Evolutionary conservation across 129 eudicot species (phyloP), one percentile per base, ranked within the genome.

Genomic region (Pittosporum tobira): DNA sequence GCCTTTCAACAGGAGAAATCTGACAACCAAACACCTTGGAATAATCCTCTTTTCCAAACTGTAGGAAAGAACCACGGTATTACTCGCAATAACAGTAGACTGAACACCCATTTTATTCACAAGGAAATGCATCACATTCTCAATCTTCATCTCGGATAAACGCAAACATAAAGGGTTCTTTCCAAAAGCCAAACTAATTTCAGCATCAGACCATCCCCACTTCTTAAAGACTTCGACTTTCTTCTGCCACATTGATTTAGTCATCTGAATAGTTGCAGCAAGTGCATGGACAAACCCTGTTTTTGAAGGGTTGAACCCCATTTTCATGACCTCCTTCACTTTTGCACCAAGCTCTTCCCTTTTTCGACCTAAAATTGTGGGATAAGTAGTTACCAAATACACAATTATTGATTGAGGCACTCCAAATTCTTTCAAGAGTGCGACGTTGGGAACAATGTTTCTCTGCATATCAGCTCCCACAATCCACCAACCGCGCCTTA

Each of bases 121-220:
- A n/a, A n/a, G n/a, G n/a, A 58, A 68, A 43, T 48, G 59, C 73
- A 68, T 57, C 12, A 21, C 34, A 20, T 14, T 10, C 59, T 15
- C 48, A 43, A 64, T 38, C 56, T 57, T 44, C 37, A 20, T 36
- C 63, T 62, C 62, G 5, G 75, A 70, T 42, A 54, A 4, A 22
- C 21, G 46, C 67, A 69, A 51, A 19, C 61, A 61, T 13, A 34
- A 3, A 2, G 67, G 67, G 18, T 51, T 53, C 25, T 51, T 61
- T 31, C 37, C 29, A 61, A 63, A 43, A 52, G 51, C 2, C 54
- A 40, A 18, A 69, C 52, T 25, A 56, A 70, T 46, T 69, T 69
- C 54, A 25, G 23, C 13, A n/a, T n/a, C n/a, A n/a, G n/a, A n/a
- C n/a, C n/a, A n/a, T n/a, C n/a, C n/a, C n/a, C n/a, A n/a, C n/a